phyloP scores from a whole-genome alignment of 208 protist species.

The Trichomonas vaginalis region DNA sequence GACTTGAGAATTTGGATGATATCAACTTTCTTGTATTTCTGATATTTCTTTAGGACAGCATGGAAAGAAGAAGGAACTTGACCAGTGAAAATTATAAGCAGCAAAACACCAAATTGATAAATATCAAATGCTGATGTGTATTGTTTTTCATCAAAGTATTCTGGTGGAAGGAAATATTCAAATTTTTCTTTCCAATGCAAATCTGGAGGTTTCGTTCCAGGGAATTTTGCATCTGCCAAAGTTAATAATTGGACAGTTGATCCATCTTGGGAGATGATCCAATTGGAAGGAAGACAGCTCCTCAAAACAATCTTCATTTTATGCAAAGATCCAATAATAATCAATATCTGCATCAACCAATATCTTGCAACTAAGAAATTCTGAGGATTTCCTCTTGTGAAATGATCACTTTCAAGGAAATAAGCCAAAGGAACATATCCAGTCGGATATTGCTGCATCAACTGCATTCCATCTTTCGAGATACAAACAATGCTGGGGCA shows the following conservation, averaged over 20 bases:
- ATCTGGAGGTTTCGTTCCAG: too few species aligned
- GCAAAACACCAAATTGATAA: background rate
- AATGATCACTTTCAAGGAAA: background rate
- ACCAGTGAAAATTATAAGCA: background rate
- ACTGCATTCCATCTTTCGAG: background rate
- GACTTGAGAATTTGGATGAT: background rate
- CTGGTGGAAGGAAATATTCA: background rate
- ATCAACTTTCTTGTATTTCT: background rate
- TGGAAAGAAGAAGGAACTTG: background rate
- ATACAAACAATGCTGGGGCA: background rate
- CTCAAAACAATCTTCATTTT: background rate
- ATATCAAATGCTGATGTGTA: background rate
- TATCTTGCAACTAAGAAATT: background rate
- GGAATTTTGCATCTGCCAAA: background rate
- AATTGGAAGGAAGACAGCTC: background rate
- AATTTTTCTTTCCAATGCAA: too few species aligned
- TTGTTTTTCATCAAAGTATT: background rate
- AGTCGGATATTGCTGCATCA: background rate
- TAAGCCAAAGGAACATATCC: background rate
- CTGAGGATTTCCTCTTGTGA: background rate
- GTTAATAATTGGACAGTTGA: background rate
- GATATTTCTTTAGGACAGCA: background rate
- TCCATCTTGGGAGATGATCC: background rate
- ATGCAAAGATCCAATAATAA: background rate
- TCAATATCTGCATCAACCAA: background rate